phyloP scores from a whole-genome alignment of 768 basidiomycete species.

The Harrya chromipes region DNA sequence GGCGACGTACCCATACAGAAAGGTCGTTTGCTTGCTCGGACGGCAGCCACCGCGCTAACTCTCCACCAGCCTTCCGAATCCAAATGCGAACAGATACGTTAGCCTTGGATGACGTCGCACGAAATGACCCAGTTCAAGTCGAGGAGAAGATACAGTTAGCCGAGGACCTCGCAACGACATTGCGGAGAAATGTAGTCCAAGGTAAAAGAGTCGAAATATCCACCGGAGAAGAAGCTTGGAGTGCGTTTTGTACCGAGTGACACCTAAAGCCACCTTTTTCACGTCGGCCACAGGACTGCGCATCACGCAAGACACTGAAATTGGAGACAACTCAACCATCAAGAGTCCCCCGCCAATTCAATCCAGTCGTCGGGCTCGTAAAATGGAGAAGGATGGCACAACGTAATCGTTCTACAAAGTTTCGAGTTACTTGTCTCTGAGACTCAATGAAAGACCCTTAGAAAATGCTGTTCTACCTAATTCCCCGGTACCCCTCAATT shows the following conservation, averaged over 20 bases:
- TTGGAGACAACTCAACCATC: constrained; percentile 81
- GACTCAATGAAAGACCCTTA: constrained; percentile 24
- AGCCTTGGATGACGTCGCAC: constrained; percentile 39
- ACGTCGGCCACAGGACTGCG: constrained; percentile 52
- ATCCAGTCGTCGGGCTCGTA: constrained; percentile 48
- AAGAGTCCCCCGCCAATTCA: constrained; percentile 52
- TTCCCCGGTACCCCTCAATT: constrained; percentile 41
- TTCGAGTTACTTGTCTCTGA: constrained; percentile 30
- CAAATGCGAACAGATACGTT: constrained; percentile 60
- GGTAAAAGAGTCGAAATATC: constrained; percentile 48
- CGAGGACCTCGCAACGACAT: constrained; percentile 66
- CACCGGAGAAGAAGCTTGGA: constrained; percentile 49
- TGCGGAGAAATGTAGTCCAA: constrained; percentile 86
- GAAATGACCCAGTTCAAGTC: constrained; percentile 46
- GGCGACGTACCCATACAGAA: constrained; percentile 55
- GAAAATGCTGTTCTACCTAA: constrained; percentile 33
- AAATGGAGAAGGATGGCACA: constrained; percentile 37
- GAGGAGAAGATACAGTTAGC: constrained; percentile 56
- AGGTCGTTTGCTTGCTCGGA: constrained; percentile 32
- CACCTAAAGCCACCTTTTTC: background rate
- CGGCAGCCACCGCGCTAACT: constrained; percentile 5
- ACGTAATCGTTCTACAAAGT: constrained; percentile 24
- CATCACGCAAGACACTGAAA: constrained; percentile 77
- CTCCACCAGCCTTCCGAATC: constrained; percentile 57
- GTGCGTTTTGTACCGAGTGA: constrained; percentile 35